Evolutionary conservation across 1,284 basidiomycete species (phyloP), one percentile per base, ranked within the genome.

Genomic region (Ustilago xerochloae): DNA sequence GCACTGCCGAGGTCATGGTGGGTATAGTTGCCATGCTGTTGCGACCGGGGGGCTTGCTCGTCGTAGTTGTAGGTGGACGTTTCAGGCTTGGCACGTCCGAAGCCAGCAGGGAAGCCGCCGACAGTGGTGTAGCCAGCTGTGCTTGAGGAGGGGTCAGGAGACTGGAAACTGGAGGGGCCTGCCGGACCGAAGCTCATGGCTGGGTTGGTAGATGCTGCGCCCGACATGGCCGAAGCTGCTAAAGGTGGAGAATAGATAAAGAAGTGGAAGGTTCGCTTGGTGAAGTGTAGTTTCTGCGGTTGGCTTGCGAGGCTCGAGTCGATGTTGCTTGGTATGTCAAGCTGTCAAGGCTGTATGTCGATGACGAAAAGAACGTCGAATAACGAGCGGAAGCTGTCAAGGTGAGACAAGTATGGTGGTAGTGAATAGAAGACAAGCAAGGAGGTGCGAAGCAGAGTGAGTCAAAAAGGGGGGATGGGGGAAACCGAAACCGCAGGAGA

Each of bases 21-120:
- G n/a, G 59, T 65, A 20, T 74, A 74, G 52, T 68, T 73, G 57
- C 60, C 62, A 36, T 63, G 64, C 49, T 73, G 70, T 30, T 74
- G 71, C 16, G 66, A 75, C 12, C 72, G 72, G 33, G 72, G 72
- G 2, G 72, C 66, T 53, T 75, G 72, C 24, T 70, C 66, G 39
- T 75, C 66, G 60, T 75, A 70, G 39, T 16, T 35, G 53, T 70
- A 75, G 13, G 52, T 33, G 10, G 65, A 58, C 3, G 39, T 38
- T 10, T 75, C 72, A n/a, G 48, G 20, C 58, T 74, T 74, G 50
- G 59, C 52, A 24, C 71, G 62, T 13, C 62, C 58, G 35, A 58
- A 68, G 39, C 54, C 47, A 28, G 54, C 50, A 8, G 61, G 62
- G 28, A 69, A 65, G 36, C 58, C 53, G 33, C 54, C 65, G 22